A percentile compares a stretch with the other conserved stretches of the same genome.
Evolutionary conservation across 306 rosid species (phyloP).

Genomic region (Rosa rugosa): DNA sequence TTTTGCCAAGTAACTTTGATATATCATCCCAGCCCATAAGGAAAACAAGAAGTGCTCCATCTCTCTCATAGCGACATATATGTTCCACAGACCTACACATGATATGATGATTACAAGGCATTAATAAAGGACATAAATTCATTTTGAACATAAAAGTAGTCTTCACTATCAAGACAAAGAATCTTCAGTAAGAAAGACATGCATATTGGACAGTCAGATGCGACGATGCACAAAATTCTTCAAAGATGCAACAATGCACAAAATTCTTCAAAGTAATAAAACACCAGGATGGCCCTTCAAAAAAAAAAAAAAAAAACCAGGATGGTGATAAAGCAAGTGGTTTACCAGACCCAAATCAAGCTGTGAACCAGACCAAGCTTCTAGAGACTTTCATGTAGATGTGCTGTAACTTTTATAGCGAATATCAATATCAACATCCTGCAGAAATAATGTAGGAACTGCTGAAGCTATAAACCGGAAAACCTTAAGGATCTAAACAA

Average conservation of each 20-base stretch:
- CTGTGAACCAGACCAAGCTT: conserved; percentile 84
- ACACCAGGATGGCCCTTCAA: no score
- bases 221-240: neutral
- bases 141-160: neutral
- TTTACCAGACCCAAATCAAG: conserved; percentile 92
- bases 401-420: conserved; percentile 57
- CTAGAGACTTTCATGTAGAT: conserved; percentile 80
- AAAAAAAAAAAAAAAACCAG: no score
- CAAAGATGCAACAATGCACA: neutral
- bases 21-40: conserved; percentile 99
- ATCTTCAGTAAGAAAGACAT: neutral
- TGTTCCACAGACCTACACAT: conserved; percentile 76
- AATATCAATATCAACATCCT: conserved; percentile 75
- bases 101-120: neutral
- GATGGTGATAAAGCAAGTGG: conserved; percentile 11
- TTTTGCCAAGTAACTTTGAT: conserved; percentile 75
- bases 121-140: neutral
- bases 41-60: conserved; percentile 90
- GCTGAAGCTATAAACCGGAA: neutral
- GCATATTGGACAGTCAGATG: neutral
- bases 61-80: conserved; percentile 69
- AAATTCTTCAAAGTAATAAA: no score
- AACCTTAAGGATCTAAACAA: neutral
- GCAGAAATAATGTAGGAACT: conserved; percentile 18
- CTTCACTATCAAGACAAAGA: no score